Percentiles rank a stretch among this genome's conserved stretches.
Conservation (phyloP, 306 rosid genomes). For the Prunus dulcis region DNA sequence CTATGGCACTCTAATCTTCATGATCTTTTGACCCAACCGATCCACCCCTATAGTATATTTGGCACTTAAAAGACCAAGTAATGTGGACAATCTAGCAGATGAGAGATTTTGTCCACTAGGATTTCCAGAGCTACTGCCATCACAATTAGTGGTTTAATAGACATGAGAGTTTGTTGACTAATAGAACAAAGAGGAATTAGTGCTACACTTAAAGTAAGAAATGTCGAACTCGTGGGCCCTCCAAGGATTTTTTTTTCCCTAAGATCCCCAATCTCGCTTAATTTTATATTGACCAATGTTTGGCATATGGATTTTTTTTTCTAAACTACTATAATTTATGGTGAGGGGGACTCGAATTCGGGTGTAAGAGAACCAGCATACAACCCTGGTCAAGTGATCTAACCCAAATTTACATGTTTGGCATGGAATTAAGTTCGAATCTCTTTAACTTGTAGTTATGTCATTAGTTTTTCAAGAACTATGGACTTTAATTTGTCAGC, state of each 20-base stretch:
- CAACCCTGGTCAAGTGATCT: too few species aligned
- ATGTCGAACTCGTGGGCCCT: constrained; percentile 28
- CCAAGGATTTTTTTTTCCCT: neutral
- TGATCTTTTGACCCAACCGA: neutral
- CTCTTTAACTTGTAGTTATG: too few species aligned
- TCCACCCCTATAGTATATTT: neutral
- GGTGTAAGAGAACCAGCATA: too few species aligned
- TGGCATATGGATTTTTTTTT: too few species aligned
- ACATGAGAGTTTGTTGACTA: constrained; percentile 30
- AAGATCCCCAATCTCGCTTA: neutral
- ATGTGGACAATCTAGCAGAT: constrained; percentile 13
- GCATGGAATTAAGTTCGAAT: too few species aligned
- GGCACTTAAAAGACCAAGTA: constrained; percentile 5
- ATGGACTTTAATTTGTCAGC: too few species aligned
- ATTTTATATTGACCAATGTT: too few species aligned
- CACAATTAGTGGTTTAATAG: constrained; percentile 9
- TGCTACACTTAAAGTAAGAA: constrained; percentile 20
- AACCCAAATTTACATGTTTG: too few species aligned
- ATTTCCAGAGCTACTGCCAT: neutral
- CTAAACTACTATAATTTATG: too few species aligned
- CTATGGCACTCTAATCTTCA: neutral
- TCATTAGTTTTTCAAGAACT: too few species aligned
- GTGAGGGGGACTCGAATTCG: too few species aligned
- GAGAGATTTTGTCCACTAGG: constrained; percentile 16
- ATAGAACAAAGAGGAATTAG: constrained; percentile 12